Base-by-base conservation (phyloP, 495 filamentous ascomycete genomes). In the Neurospora sp. region DNA sequence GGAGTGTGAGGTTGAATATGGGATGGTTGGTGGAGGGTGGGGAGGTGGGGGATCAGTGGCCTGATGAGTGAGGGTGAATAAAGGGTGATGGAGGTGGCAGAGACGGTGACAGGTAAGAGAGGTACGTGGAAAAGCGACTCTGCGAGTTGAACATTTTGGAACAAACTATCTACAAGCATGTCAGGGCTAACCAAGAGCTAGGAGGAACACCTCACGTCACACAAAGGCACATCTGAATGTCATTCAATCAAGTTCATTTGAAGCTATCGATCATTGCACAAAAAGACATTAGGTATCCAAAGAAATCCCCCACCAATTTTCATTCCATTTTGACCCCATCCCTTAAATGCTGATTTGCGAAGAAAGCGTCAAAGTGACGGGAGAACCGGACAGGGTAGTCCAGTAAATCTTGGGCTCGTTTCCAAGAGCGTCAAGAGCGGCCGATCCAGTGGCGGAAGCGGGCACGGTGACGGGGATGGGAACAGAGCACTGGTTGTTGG, bases 371-470 rank as follows among this genome's bases (percentile, higher is more conserved):
- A 89, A 86, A 1, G 83, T 86, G 3, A 87, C 84, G 0, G 88
- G 81, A 0, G 85, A 83, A 39, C 89, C 89, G 37, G 84, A 80
- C 70, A 91, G 80, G 44, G 82, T 79, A 16, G 85, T 86, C 89
- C 87, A 91, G 41, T 90, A 84, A 5, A 89, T 91, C 46, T 87
- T 77, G 16, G 89, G 88, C 76, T 91, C 89, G 41, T 72, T 83
- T 6, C 89, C 89, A 6, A 90, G 71, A 80, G 90, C 81, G 78
- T 91, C 89, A 35, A 83, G 85, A 41, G 85, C 84, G 8, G 77
- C 77, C 39, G 82, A 82, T 27, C 82, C 84, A 9, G 74, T 75
- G 60, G 82, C 82, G 0, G 78, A 77, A 10, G 79, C 81, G 14
- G 88, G 87, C 73, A 90, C 84, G 2, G 88, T 90, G 12, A 91